Base-by-base conservation (phyloP, 129 eudicot genomes). In the Centella asiatica region DNA sequence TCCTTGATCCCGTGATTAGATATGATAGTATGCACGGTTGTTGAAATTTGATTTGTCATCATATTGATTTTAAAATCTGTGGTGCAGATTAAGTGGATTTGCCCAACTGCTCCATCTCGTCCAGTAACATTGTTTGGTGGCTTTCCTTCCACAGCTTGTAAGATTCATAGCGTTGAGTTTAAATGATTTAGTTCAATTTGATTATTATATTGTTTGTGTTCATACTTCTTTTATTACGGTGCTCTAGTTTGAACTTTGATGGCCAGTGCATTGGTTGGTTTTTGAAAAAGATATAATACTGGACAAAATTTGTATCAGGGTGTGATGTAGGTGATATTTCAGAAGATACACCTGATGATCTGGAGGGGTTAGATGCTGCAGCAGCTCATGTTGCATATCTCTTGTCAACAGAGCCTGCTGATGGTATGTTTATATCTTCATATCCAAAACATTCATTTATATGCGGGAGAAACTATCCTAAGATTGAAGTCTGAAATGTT, bases 341-440 rank as follows among this genome's bases (percentile, higher is more conserved):
- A 42, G 88, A 85, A 68, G 85, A 81, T 37, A 64, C 67, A 57
- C 82, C 82, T n/a, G 93, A 82, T 76, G 99, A 93, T 73, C 46
- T 80, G 25, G 96, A 93, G 72, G 95, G 99, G 23, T 88, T 93
- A 82, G 99, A 93, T 69, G 90, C 95, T 69, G 80, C 99, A 27
- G 78, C 80, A 39, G 84, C 92, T 24, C 99, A 93, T 61, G 74
- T 93, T 67, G 95, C 99, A 63, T 87, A 93, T 74, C 76, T 93
- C 71, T 64, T 93, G 77, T 85, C 95, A 14, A 77, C 83, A 2
- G 99, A 93, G 80, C 99, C 99, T 27, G 81, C 95, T 70, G 96
- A 85, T 76, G 81, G 96, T 93, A 82, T 71, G 71, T 62, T 52
- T 68, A 53, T 50, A 25, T 12, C 57, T 57, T 33, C 1, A 11